Conservation (phyloP, 2,329 filamentous ascomycete genomes). For the Clonostachys byssicola region DNA sequence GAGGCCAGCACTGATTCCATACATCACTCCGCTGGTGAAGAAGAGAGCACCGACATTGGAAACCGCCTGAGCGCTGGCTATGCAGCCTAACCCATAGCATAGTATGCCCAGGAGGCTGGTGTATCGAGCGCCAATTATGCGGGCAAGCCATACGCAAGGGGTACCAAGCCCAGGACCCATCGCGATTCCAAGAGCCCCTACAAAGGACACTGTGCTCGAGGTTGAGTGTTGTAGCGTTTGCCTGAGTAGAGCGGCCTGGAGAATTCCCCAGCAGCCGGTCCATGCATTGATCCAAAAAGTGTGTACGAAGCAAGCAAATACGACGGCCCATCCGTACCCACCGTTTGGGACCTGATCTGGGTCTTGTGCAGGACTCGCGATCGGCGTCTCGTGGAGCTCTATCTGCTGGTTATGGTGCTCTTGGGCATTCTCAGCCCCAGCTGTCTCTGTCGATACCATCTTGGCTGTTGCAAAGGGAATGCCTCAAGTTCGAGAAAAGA, state of each 20-base stretch:
- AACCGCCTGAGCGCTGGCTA: conserved; percentile 1
- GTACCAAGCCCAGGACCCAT: conserved; percentile 1
- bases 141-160: background rate
- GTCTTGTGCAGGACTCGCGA: too few relatives aligned
- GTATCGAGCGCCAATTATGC: conserved; percentile 1
- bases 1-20: conserved; percentile 1
- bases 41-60: conserved; percentile 2
- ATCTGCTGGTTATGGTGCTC: too few relatives aligned
- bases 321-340: conserved; percentile 5
- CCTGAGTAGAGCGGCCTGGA: conserved; percentile 2
- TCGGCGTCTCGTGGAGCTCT: too few relatives aligned
- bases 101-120: background rate
- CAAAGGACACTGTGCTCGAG: conserved; percentile 4
- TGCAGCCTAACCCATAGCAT: conserved; percentile 1
- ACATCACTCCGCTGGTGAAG: background rate
- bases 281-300: conserved; percentile 5
- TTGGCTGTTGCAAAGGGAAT: too few relatives aligned
- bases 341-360: conserved; percentile 4
- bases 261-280: conserved; percentile 3
- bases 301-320: conserved; percentile 1
- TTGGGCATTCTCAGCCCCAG: too few relatives aligned
- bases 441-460: too few relatives aligned
- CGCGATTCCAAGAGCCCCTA: conserved; percentile 2
- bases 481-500: too few relatives aligned
- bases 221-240: background rate